Evolutionary conservation across 2,329 filamentous ascomycete genomes (phyloP).

Genomic region (Apiospora aurea): DNA sequence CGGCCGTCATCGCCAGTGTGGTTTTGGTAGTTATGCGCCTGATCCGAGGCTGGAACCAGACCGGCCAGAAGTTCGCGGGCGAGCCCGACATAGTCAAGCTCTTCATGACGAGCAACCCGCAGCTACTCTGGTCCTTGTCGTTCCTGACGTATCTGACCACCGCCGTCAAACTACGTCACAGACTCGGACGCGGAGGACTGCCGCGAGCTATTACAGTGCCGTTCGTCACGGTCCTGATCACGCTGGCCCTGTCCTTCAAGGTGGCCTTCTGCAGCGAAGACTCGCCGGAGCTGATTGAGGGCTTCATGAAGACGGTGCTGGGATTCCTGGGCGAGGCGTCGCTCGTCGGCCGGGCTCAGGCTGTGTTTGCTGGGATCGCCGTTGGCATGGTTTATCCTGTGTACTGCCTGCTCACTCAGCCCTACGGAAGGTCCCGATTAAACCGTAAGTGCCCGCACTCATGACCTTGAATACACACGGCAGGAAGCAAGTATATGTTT

Average conservation of each 20-base stretch:
- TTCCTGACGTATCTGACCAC: slow-evolving; percentile 72
- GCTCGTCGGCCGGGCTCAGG: slow-evolving; percentile 56
- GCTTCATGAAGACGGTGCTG: slow-evolving; percentile 50
- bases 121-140: slow-evolving; percentile 78
- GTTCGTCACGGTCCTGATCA: slow-evolving; percentile 51
- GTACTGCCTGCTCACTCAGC: slow-evolving; percentile 45
- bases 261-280: slow-evolving; percentile 87
- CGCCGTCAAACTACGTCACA: slow-evolving; percentile 52
- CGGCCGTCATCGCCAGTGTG: slow-evolving; percentile 39
- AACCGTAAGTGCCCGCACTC: slow-evolving; percentile 34
- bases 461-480: not conserved
- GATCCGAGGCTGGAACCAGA: slow-evolving; percentile 89
- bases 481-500: too few relatives aligned
- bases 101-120: slow-evolving; percentile 69
- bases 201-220: slow-evolving; percentile 50
- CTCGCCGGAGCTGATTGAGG: slow-evolving; percentile 79
- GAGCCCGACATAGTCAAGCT: slow-evolving; percentile 82
- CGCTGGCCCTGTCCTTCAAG: slow-evolving; percentile 81
- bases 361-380: slow-evolving; percentile 58
- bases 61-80: slow-evolving; percentile 94
- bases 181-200: slow-evolving; percentile 42
- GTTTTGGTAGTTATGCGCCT: slow-evolving; percentile 71
- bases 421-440: slow-evolving; percentile 36
- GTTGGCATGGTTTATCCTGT: slow-evolving; percentile 47
- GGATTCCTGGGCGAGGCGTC: slow-evolving; percentile 51